Base-by-base conservation (phyloP, 2,329 filamentous ascomycete genomes). In the Pestalotiopsis fici region DNA sequence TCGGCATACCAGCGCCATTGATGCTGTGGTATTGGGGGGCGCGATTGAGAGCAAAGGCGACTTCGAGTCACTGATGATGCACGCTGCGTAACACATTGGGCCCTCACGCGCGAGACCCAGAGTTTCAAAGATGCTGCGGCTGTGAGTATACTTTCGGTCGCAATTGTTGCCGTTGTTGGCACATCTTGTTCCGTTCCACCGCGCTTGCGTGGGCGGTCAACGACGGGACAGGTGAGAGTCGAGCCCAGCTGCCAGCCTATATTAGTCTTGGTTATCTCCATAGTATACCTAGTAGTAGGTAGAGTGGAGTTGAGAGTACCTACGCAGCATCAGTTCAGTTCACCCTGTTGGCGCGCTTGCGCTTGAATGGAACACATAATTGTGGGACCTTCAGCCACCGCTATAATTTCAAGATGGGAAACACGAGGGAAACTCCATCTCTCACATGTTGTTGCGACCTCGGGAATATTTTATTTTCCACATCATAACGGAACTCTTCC, bases 11-110 rank as follows among this genome's bases (percentile, higher is more conserved):
- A 1, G 79, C 79, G 5, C 83, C 83, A 2, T 73, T 83, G 31
- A 66, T 84, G 64, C 69, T 86, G 27, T 86, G 82, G 82, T 74
- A 75, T 27, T 85, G 80, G 68, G 84, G 84, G 2, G 77, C 78
- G 4, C 74, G 65, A 13, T 57, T 81, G 6, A 70, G 80, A 65
- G 69, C 68, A 3, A 74, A 68, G 54, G 69, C 67, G 15, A 54
- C 60, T 15, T 73, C 71, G 2, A 75, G 67, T 4, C 68, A 73
- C 54, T 71, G 35, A 65, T 39, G 23, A 11, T n/a, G 31, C 6
- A 6, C 6, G 31, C 31, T n/a, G 7, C 23, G 27, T 6, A 57
- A 21, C 12, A 9, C 15, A 18, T n/a, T 9, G 4, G 11, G 18
- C 2, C 6, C 31, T 35, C 31, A 35, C 11, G 31, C 11, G 31